These are phyloP conservation scores for Fusarium beomiforme DNA, from an alignment of 2,329 filamentous ascomycete species.

Conservation along the genomic window DNA sequence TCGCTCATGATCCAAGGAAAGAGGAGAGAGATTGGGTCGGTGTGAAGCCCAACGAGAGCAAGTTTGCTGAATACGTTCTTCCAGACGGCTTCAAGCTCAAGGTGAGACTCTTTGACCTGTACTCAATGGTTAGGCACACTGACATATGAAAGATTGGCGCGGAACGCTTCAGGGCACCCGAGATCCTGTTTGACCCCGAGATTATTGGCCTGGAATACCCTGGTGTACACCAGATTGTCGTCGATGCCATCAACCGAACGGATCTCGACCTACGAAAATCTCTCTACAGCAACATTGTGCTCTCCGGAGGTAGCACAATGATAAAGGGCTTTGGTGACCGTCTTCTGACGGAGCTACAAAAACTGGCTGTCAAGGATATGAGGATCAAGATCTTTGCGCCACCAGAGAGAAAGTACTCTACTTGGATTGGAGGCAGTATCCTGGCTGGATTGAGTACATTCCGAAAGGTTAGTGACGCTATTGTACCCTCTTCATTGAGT, in stretches of 20 bases:
- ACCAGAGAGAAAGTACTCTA: slow-evolving; percentile 97
- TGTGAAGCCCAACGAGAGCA: slow-evolving; percentile 79
- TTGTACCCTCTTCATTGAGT: background rate
- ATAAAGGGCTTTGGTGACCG: slow-evolving; percentile 97
- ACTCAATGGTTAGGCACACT: background rate
- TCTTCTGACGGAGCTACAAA: slow-evolving; percentile 89
- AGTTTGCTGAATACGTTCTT: slow-evolving; percentile 85
- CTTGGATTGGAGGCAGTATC: slow-evolving; percentile 99
- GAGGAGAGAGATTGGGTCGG: slow-evolving; percentile 97
- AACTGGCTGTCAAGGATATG: slow-evolving; percentile 97
- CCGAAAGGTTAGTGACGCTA: slow-evolving; percentile 77
- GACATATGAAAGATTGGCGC: slow-evolving; percentile 74
- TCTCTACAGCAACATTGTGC: slow-evolving; percentile 94
- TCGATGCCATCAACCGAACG: slow-evolving; percentile 93
- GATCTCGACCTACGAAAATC: slow-evolving; percentile 95
- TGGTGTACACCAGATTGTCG: slow-evolving; percentile 96
- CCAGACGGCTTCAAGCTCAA: slow-evolving; percentile 95
- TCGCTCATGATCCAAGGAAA: slow-evolving; percentile 87
- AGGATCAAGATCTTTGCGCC: slow-evolving; percentile 99
- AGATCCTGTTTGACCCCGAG: slow-evolving; percentile 97
- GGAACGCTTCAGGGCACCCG: slow-evolving; percentile 93
- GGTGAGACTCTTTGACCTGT: slow-evolving; percentile 57
- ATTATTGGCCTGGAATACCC: slow-evolving; percentile 95
- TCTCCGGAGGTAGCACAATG: slow-evolving; percentile 94
- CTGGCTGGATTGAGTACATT: slow-evolving; percentile 96